phyloP scores from a whole-genome alignment of 345 rosid genomes.

The Brassica nigra region DNA sequence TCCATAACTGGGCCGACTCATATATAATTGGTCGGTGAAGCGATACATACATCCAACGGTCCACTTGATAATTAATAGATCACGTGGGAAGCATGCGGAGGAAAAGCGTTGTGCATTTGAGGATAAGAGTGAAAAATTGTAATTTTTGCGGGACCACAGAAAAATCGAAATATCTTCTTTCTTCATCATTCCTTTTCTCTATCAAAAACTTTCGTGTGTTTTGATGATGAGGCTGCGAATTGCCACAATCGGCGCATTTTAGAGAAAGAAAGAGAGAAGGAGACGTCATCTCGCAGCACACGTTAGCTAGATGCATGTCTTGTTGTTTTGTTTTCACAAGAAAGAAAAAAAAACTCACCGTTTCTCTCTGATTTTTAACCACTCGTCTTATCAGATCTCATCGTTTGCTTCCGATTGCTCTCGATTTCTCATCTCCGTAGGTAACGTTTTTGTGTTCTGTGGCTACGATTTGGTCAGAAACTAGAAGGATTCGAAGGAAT shows the following conservation, averaged over 20 bases:
- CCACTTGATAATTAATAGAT: neutral
- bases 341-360: conserved; percentile 1
- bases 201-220: neutral
- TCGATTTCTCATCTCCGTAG: conserved; percentile 17
- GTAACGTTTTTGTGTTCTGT: neutral
- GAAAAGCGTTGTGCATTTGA: neutral
- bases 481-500: neutral
- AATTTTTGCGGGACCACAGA: conserved; percentile 29
- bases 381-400: conserved; percentile 11
- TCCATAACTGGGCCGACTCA: neutral
- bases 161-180: conserved; percentile 19
- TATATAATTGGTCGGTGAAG: neutral
- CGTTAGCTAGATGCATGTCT: conserved; percentile 29
- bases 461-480: neutral
- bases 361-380: conserved; percentile 3
- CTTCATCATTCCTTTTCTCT: neutral
- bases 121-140: conserved; percentile 25
- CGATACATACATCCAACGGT: neutral
- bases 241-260: conserved; percentile 22
- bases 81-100: conserved; percentile 27
- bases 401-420: conserved; percentile 17
- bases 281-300: conserved; percentile 23
- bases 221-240: conserved; percentile 21
- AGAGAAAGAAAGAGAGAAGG: neutral
- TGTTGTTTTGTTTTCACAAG: conserved; percentile 7